Evolutionary conservation across 768 basidiomycete genomes (phyloP), one percentile per base, ranked within the genome.

Genomic region (Tylopilus subfusipes): DNA sequence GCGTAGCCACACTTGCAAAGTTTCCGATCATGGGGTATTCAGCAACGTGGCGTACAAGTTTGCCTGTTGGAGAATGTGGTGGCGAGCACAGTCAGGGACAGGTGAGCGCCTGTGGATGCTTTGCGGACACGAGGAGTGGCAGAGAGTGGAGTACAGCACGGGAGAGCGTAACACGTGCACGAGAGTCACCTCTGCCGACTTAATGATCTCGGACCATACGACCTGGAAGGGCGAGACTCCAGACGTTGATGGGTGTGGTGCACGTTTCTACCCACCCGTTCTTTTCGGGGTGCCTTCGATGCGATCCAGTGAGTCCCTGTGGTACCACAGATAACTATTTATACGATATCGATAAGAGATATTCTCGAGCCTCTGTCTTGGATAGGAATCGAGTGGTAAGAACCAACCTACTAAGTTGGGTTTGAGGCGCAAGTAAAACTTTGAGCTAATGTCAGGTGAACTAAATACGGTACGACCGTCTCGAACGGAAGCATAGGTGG

Each of bases 41-140:
- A n/a, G 36, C 53, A 36, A 47, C 58, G 55, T 67, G 64, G 51
- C 43, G n/a, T 59, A 57, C 55, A 56, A 64, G 65, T 55, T 48
- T 64, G 62, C 63, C 56, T 65, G 63, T 65, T 64, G 65, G 63
- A 54, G 22, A 53, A 46, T 25, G 55, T 54, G 48, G 52, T 54
- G 49, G 36, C 44, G 33, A 56, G 40, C 54, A 38, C 51, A 25
- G n/a, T 51, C 54, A 60, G 61, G 61, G 57, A 63, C 53, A 34
- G 40, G 55, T 36, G 50, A 44, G 47, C 27, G 42, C 39, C 13
- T 31, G 51, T 49, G 44, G 52, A 30, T 31, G 47, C 45, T 47
- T 36, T 25, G 30, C 36, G 29, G 45, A 56, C 62, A 66, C 52
- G 65, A 63, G 63, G 52, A 54, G 56, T 40, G 46, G 48, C 31